Conservation (phyloP, 805 yeast genomes). For the Wickerhamiella sorbophila region DNA sequence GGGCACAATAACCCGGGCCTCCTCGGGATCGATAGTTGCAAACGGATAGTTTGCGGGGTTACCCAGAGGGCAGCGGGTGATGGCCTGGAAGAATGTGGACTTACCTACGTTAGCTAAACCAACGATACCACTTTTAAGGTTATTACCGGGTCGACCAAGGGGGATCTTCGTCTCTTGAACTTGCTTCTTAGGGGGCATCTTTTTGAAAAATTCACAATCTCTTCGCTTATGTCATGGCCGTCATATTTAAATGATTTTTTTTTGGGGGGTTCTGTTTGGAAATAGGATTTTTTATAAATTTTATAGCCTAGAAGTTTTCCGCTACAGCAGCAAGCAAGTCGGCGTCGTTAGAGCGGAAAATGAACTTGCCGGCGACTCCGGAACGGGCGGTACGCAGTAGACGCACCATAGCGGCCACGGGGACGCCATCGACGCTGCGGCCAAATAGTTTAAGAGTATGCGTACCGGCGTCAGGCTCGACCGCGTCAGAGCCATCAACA, state of each 20-base stretch:
- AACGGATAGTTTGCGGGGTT: constrained; percentile 58
- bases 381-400: constrained; percentile 30
- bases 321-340: constrained; percentile 38
- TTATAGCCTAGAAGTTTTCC: no score
- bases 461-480: constrained; percentile 35
- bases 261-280: no score
- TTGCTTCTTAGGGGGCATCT: constrained; percentile 66
- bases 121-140: constrained; percentile 71
- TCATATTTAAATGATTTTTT: no score
- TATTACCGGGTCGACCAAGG: constrained; percentile 73
- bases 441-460: constrained; percentile 77
- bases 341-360: constrained; percentile 31
- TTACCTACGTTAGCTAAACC: constrained; percentile 61
- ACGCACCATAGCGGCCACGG: constrained; percentile 30
- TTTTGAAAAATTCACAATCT: neutral
- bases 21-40: constrained; percentile 65
- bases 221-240: no score
- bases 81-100: constrained; percentile 44
- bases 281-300: no score
- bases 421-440: constrained; percentile 38
- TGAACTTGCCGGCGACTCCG: constrained; percentile 34
- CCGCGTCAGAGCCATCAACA: constrained; percentile 56
- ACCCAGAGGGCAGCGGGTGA: constrained; percentile 47
- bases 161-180: constrained; percentile 57
- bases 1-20: constrained; percentile 42